Evolutionary conservation across 768 basidiomycete genomes (phyloP), one percentile per base, ranked within the genome.

Genomic region (Guyanaporus albipodus): DNA sequence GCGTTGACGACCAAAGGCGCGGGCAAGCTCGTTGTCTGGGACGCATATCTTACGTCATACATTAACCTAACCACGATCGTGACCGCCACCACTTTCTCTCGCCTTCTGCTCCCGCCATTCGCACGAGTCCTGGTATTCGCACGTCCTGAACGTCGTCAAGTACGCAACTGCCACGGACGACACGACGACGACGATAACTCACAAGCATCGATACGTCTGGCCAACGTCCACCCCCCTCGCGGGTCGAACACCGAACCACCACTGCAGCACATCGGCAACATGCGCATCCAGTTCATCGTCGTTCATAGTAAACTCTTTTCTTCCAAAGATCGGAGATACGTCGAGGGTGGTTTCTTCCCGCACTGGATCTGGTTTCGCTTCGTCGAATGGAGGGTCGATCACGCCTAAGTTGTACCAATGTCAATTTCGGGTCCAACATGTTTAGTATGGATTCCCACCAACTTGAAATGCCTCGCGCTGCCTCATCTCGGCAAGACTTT

Each of bases 201-300:
- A 90, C 81, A 69, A 69, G 73, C 91, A 91, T 40, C 90, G 73
- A 45, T 72, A 57, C 4, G 82, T 69, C 41, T 85, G 71, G 35
- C 74, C 67, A 18, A 83, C 24, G 3, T 73, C 72, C 0, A 93
- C 92, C 1, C 92, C 92, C n/a, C 66, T 63, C 0, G 91, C 80
- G 24, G 73, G 69, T 32, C 91, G 73, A 42, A 72, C 55, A 1
- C 90, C 88, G 47, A 74, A 67, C 92, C 92, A 95, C 80, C 86
- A 93, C 40, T 73, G 62, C 2, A 91, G 63, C 1, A 84, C 70
- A 42, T 73, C 72, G 1, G 58, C 54, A 19, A 93, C 65, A 52
- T 85, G 74, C 1, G 50, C 49, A 19, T 82, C 73, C 17, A 95
- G 73, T 35, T 78, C 50, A 1, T 35, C 32, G 8, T 78, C 69